These are phyloP conservation scores for Vishniacozyma victoriae DNA, from an alignment of 768 basidiomycete genomes.

Conservation along the genomic window DNA sequence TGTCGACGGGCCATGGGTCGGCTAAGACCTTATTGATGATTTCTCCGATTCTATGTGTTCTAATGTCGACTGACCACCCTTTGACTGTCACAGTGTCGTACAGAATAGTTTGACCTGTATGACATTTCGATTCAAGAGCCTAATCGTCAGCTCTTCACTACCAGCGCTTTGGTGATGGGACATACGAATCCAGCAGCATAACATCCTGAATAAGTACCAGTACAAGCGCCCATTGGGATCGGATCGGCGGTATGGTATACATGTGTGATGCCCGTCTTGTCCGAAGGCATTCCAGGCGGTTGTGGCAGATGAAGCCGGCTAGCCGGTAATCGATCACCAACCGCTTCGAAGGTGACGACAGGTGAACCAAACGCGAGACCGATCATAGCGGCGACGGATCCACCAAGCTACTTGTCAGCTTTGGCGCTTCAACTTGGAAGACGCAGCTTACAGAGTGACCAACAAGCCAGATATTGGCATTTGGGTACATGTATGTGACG, in stretches of 20 bases:
- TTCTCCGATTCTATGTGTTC: conserved; percentile 65
- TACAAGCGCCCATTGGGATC: conserved; percentile 60
- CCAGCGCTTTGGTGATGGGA: not conserved
- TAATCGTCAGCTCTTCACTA: conserved; percentile 7
- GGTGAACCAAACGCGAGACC: conserved; percentile 89
- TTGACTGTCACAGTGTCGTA: conserved; percentile 81
- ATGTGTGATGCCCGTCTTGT: conserved; percentile 58
- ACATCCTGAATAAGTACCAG: conserved; percentile 58
- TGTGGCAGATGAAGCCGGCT: conserved; percentile 76
- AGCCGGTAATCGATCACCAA: conserved; percentile 76
- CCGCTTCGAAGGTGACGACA: conserved; percentile 83
- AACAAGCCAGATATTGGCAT: conserved; percentile 80
- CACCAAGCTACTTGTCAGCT: conserved; percentile 71
- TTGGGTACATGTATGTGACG: conserved; percentile 80
- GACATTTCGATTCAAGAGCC: conserved; percentile 56
- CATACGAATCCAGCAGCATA: conserved; percentile 70
- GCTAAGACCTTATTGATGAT: conserved; percentile 66
- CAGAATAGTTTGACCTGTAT: conserved; percentile 70
- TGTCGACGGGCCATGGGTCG: conserved; percentile 61
- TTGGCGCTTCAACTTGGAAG: not conserved
- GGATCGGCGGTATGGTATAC: conserved; percentile 93
- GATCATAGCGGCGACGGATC: conserved; percentile 73
- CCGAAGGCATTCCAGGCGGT: conserved; percentile 55
- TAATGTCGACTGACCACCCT: conserved; percentile 70
- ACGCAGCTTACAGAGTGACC: conserved; percentile 50